These are phyloP conservation scores for Symbiodinium pilosum DNA, from an alignment of 73 alveolate species.

Conservation along the genomic window DNA sequence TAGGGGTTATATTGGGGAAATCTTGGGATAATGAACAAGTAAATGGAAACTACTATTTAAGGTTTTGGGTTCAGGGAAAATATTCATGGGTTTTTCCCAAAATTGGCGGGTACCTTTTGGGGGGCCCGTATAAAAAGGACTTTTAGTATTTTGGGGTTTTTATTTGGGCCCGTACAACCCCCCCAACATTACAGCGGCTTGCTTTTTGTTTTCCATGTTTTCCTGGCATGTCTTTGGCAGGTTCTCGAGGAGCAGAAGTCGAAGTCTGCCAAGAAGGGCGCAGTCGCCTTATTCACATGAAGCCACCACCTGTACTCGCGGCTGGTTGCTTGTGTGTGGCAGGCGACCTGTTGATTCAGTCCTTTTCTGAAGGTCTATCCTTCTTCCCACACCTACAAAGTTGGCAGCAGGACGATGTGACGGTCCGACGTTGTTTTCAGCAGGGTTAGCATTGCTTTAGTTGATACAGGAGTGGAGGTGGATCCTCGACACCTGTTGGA, in stretches of 20 bases:
- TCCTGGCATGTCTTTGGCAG: neutral
- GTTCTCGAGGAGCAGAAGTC: constrained; percentile 93
- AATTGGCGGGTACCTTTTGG: no score
- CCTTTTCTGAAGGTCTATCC: constrained; percentile 49
- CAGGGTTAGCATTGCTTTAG: neutral
- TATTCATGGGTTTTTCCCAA: no score
- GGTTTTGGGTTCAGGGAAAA: no score
- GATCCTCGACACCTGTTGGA: constrained; percentile 67
- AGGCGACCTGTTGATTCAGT: neutral
- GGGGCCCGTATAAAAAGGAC: neutral
- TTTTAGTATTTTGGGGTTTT: no score
- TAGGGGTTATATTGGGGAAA: no score
- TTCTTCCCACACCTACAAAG: constrained; percentile 87
- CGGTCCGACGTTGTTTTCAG: no score
- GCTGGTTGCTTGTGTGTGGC: neutral
- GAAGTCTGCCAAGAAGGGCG: constrained; percentile 86
- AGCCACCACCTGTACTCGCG: no score
- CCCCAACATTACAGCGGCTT: no score
- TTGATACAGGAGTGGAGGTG: constrained; percentile 33
- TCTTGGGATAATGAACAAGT: no score
- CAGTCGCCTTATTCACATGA: neutral
- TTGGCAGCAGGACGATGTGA: constrained; percentile 53
- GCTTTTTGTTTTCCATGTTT: no score
- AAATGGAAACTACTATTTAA: no score
- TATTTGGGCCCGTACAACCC: no score